A percentile compares a stretch with the other conserved stretches of the same genome.
These are phyloP conservation scores for Hymenoscyphus albidus DNA, from an alignment of 2,329 filamentous ascomycete species.

Conservation along the genomic window DNA sequence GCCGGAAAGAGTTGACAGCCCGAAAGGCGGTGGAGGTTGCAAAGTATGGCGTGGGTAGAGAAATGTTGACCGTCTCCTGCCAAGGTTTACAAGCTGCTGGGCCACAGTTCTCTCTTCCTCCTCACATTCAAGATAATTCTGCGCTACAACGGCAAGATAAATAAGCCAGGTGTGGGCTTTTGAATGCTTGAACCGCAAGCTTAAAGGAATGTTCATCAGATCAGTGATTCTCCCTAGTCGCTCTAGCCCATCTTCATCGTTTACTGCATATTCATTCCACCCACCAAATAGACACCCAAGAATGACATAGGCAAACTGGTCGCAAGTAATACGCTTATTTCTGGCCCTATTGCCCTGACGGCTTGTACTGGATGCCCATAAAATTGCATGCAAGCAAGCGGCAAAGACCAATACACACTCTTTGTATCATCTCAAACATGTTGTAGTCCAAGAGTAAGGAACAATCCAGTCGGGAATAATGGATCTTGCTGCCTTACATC, in stretches of 20 bases:
- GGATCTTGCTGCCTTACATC: slow-evolving; percentile 25
- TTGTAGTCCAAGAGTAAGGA: slow-evolving; percentile 25
- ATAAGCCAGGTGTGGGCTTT: slow-evolving; percentile 1
- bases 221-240: background rate
- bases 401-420: slow-evolving; percentile 21
- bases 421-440: background rate
- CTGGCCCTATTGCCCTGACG: background rate
- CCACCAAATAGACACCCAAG: slow-evolving; percentile 12
- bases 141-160: background rate
- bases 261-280: slow-evolving; percentile 6
- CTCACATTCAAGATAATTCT: background rate
- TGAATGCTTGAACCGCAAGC: background rate
- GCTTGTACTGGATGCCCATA: slow-evolving; percentile 18
- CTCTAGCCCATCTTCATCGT: slow-evolving; percentile 9
- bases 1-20: slow-evolving; percentile 2
- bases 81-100: slow-evolving; percentile 12
- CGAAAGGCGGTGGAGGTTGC: slow-evolving; percentile 7
- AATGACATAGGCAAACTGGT: slow-evolving; percentile 6
- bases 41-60: background rate
- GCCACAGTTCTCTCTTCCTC: slow-evolving; percentile 7
- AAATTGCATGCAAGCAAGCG: slow-evolving; percentile 12
- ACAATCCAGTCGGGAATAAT: slow-evolving; percentile 13
- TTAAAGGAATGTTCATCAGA: background rate
- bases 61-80: slow-evolving; percentile 11
- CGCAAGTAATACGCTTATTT: slow-evolving; percentile 5